phyloP scores from a whole-genome alignment of 2,329 filamentous ascomycete genomes.

The Capronia americana region DNA sequence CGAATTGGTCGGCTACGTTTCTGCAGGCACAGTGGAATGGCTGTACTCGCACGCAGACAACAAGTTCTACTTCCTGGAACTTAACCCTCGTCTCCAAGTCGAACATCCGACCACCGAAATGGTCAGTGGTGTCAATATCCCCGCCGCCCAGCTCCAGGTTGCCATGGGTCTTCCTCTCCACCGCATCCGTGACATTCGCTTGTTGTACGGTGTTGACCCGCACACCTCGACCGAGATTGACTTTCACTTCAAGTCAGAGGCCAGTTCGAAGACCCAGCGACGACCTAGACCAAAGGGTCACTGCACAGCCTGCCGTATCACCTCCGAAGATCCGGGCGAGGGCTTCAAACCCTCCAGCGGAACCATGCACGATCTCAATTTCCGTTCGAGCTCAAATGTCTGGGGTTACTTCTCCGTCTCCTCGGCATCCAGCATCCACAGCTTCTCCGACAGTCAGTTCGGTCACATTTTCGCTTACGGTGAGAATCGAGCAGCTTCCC shows the following conservation, averaged over 20 bases:
- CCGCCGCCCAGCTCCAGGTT: conserved; percentile 96
- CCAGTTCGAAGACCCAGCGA: conserved; percentile 82
- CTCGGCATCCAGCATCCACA: conserved; percentile 95
- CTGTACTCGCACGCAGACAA: conserved; percentile 97
- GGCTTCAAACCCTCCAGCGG: conserved; percentile 99
- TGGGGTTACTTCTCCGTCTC: conserved; percentile 99
- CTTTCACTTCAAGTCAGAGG: conserved; percentile 91
- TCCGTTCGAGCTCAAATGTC: conserved; percentile 97
- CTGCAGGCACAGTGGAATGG: conserved; percentile 97
- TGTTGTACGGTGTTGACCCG: conserved; percentile 94
- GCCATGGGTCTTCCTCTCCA: conserved; percentile 98
- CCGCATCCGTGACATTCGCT: conserved; percentile 91
- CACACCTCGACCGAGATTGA: conserved; percentile 87
- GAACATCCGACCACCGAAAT: conserved; percentile 99
- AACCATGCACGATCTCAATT: conserved; percentile 99
- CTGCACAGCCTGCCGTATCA: conserved; percentile 98
- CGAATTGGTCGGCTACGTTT: conserved; percentile 95
- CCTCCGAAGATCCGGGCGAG: conserved; percentile 97
- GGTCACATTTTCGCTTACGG: conserved; percentile 99
- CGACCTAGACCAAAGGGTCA: conserved; percentile 93
- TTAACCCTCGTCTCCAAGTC: conserved; percentile 98
- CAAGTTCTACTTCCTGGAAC: conserved; percentile 98
- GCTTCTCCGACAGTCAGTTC: conserved; percentile 98
- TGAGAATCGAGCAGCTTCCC: conserved; percentile 92
- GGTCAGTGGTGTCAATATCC: conserved; percentile 97